phyloP scores from a whole-genome alignment of 768 basidiomycete genomes.

The Suillus luteus region DNA sequence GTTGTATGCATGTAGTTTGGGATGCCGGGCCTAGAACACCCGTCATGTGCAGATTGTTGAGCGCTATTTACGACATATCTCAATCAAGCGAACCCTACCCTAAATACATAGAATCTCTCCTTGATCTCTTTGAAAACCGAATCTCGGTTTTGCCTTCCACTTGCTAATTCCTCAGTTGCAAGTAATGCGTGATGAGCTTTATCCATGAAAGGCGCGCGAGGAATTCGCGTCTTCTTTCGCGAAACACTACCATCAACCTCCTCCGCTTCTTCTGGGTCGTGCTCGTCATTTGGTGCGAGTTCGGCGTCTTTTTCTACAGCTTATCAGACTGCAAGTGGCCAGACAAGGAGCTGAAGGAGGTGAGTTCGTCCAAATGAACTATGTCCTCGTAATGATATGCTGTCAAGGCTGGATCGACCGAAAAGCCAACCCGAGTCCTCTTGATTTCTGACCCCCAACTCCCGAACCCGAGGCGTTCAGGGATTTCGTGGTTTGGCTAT shows the following conservation, averaged over 20 bases:
- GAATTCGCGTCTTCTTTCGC: constrained; percentile 29
- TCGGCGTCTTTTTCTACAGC: constrained; percentile 59
- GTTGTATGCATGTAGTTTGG: constrained; percentile 29
- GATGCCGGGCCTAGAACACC: neutral
- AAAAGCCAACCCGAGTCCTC: constrained; percentile 55
- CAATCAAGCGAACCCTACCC: constrained; percentile 3
- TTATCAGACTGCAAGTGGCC: constrained; percentile 66
- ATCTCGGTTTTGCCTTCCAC: neutral
- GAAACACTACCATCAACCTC: constrained; percentile 39
- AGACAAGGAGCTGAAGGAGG: constrained; percentile 32
- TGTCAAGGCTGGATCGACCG: constrained; percentile 19
- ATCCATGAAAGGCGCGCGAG: constrained; percentile 31
- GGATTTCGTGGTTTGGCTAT: constrained; percentile 44
- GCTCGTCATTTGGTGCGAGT: constrained; percentile 65
- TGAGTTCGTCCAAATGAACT: constrained; percentile 22
- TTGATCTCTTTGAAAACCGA: neutral
- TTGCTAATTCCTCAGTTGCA: constrained; percentile 3
- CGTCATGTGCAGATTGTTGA: constrained; percentile 4
- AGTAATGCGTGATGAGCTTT: constrained; percentile 32
- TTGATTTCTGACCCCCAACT: constrained; percentile 73
- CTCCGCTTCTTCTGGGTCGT: constrained; percentile 56
- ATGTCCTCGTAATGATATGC: constrained; percentile 12
- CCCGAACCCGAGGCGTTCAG: constrained; percentile 36
- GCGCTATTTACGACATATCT: constrained; percentile 9
- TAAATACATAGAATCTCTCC: neutral